phyloP scores from a whole-genome alignment of 768 basidiomycete species.

The Hericium rajendrae region DNA sequence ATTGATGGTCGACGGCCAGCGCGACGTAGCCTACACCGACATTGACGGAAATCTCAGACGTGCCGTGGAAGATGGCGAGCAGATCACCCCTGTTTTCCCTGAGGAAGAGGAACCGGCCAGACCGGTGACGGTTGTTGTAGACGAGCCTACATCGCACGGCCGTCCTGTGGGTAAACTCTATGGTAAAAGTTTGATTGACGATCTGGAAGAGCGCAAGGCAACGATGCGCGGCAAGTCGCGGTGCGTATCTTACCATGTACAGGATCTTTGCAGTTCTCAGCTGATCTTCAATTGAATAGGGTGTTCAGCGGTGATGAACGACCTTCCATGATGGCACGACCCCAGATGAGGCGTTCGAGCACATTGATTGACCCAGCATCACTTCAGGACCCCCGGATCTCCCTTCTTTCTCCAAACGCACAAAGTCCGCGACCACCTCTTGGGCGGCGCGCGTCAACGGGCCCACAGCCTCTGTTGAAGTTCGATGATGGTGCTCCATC shows the following conservation, averaged over 20 bases:
- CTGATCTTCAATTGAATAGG: slow-evolving; percentile 28
- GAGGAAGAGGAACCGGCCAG: slow-evolving; percentile 22
- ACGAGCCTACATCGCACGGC: slow-evolving; percentile 14
- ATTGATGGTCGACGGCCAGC: slow-evolving; percentile 57
- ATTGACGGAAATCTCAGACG: slow-evolving; percentile 54
- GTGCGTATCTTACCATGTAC: slow-evolving; percentile 33
- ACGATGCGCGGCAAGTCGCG: slow-evolving; percentile 77
- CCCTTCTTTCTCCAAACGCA: slow-evolving; percentile 23
- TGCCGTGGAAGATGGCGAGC: slow-evolving; percentile 72
- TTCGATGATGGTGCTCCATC: slow-evolving; percentile 43
- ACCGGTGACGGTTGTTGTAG: slow-evolving; percentile 21
- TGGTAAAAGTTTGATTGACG: slow-evolving; percentile 85
- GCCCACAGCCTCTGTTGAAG: slow-evolving; percentile 56
- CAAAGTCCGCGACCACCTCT: slow-evolving; percentile 33
- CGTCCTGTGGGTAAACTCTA: slow-evolving; percentile 78
- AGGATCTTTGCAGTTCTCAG: background rate
- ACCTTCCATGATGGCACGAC: slow-evolving; percentile 89
- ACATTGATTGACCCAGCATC: slow-evolving; percentile 69
- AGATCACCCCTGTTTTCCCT: slow-evolving; percentile 41
- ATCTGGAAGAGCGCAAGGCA: slow-evolving; percentile 74
- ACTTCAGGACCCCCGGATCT: slow-evolving; percentile 30
- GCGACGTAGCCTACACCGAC: slow-evolving; percentile 53
- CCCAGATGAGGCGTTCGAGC: slow-evolving; percentile 39
- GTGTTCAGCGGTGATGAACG: slow-evolving; percentile 83
- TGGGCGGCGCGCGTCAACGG: slow-evolving; percentile 38